Evolutionary conservation across 257 asterid genomes (phyloP).

Genomic region (Nicotiana otophora): DNA sequence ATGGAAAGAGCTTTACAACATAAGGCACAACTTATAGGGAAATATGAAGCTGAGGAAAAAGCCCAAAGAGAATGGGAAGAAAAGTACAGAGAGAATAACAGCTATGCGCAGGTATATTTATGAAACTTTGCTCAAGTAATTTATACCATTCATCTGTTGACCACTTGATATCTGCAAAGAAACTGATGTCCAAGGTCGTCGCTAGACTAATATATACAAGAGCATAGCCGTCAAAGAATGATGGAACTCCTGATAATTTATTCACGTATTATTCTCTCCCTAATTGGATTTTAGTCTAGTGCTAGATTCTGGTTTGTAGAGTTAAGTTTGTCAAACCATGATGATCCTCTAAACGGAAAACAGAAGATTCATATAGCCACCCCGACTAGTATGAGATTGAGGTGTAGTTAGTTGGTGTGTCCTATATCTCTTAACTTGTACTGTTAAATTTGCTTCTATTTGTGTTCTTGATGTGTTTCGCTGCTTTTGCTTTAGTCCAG

Average conservation of each 20-base stretch:
- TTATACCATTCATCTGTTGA: neutral
- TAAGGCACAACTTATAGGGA: conserved; percentile 53
- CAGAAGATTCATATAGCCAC: neutral
- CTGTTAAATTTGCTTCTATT: neutral
- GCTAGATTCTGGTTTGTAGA: neutral
- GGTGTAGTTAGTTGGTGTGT: neutral
- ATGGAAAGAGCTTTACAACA: conserved; percentile 63
- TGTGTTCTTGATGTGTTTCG: neutral
- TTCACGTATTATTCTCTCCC: neutral
- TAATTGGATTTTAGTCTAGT: neutral
- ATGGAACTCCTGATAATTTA: neutral
- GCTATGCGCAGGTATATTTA: conserved; percentile 49
- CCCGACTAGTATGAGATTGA: neutral
- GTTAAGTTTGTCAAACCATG: neutral
- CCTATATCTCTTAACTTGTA: neutral
- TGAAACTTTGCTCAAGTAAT: neutral
- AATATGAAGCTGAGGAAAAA: conserved; percentile 66
- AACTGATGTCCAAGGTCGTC: neutral
- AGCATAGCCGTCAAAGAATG: neutral
- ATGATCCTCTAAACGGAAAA: neutral
- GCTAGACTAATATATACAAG: neutral
- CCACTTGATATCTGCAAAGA: neutral
- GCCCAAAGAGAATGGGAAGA: conserved; percentile 94
- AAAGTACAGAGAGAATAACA: conserved; percentile 61
- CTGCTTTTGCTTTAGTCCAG: neutral